A percentile compares a stretch with the other conserved stretches of the same genome.
These are phyloP conservation scores for Fusarium pilosicola DNA, from an alignment of 2,329 filamentous ascomycete genomes.

Conservation along the genomic window DNA sequence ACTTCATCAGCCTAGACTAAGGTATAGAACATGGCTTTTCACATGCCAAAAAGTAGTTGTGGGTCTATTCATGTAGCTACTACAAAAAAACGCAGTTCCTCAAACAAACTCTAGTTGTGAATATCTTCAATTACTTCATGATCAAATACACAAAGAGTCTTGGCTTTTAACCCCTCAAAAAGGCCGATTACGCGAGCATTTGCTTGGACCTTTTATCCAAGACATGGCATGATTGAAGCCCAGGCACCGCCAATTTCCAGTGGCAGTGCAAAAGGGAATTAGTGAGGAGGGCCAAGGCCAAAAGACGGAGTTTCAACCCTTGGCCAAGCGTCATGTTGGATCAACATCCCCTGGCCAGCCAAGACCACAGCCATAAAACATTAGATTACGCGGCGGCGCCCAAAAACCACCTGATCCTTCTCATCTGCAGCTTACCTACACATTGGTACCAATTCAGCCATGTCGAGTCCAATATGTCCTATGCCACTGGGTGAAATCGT, in stretches of 20 bases:
- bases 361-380: constrained; percentile 7
- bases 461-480: constrained; percentile 25
- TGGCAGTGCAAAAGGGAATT: constrained; percentile 4
- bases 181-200: neutral
- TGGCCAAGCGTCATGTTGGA: constrained; percentile 6
- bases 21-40: rapidly evolving
- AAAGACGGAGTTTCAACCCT: constrained; percentile 3
- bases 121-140: neutral
- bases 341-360: neutral
- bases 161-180: neutral
- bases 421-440: neutral
- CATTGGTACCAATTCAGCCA: neutral
- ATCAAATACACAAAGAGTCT: neutral
- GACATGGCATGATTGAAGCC: neutral
- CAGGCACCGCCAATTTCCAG: neutral
- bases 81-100: neutral
- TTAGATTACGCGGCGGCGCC: neutral
- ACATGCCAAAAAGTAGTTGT: neutral
- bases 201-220: neutral
- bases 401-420: neutral
- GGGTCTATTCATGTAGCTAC: neutral
- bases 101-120: neutral
- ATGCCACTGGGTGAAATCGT: constrained; percentile 23
- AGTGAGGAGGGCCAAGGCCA: constrained; percentile 4
- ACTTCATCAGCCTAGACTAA: rapidly evolving